Evolutionary conservation across 2,329 filamentous ascomycete genomes (phyloP).

Genomic region (Colletotrichum sublineola): DNA sequence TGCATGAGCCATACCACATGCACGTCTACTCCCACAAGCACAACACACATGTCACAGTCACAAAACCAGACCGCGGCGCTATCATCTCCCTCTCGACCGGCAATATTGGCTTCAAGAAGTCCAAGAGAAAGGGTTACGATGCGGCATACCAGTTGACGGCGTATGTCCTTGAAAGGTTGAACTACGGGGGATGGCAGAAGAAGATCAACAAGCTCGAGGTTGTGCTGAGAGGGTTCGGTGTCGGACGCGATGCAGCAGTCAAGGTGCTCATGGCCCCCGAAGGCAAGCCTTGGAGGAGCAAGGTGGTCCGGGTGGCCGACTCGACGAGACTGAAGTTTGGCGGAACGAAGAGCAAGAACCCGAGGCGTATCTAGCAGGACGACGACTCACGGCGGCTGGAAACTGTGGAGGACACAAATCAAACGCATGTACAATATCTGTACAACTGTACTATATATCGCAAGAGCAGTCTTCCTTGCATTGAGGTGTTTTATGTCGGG

Average conservation of each 20-base stretch:
- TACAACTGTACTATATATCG: slow-evolving; percentile 53
- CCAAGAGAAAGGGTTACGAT: slow-evolving; percentile 85
- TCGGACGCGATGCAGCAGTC: slow-evolving; percentile 87
- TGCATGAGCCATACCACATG: slow-evolving; percentile 80
- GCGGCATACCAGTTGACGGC: slow-evolving; percentile 90
- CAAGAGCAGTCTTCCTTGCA: slow-evolving; percentile 40
- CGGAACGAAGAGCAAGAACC: slow-evolving; percentile 87
- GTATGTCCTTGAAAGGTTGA: slow-evolving; percentile 85
- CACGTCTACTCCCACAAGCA: slow-evolving; percentile 91
- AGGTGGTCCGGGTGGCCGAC: slow-evolving; percentile 86
- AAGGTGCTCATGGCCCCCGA: slow-evolving; percentile 92
- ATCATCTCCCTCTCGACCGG: slow-evolving; percentile 86
- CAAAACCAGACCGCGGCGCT: slow-evolving; percentile 82
- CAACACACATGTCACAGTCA: slow-evolving; percentile 95
- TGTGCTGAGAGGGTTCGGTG: slow-evolving; percentile 85
- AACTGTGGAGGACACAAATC: slow-evolving; percentile 3
- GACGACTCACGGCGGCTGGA: background rate
- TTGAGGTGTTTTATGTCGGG: slow-evolving; percentile 21
- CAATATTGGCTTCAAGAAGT: slow-evolving; percentile 92
- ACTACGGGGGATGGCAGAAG: slow-evolving; percentile 82
- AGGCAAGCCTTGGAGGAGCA: slow-evolving; percentile 79
- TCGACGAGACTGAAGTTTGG: slow-evolving; percentile 94
- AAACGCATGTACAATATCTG: slow-evolving; percentile 52
- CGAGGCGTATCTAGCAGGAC: slow-evolving; percentile 75
- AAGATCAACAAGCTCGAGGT: slow-evolving; percentile 85